Conservation (phyloP, 352 stramenopile species). For the Stephanocyclus meneghinianus region DNA sequence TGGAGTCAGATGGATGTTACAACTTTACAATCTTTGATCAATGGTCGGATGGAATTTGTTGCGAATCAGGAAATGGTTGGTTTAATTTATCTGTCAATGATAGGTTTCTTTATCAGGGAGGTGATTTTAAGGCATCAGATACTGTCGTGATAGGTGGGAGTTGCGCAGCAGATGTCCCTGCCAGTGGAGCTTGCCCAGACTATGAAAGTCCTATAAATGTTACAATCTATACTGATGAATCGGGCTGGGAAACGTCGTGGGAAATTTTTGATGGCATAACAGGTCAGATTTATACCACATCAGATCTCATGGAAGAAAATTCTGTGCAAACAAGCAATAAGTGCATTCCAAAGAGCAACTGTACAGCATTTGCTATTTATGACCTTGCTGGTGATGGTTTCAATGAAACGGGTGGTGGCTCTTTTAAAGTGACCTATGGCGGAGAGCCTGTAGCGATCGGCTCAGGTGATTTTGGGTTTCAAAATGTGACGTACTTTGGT, state of each 20-base stretch:
- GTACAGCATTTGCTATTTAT: slow-evolving; percentile 10
- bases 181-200: neutral
- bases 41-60: slow-evolving; percentile 22
- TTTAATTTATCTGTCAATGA: slow-evolving; percentile 11
- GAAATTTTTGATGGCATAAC: slow-evolving; percentile 7
- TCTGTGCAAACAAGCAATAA: neutral
- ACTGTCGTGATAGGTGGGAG: slow-evolving; percentile 5
- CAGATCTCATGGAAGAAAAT: slow-evolving; percentile 8
- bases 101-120: slow-evolving; percentile 8
- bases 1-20: slow-evolving; percentile 5
- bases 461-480: neutral
- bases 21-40: slow-evolving; percentile 11
- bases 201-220: neutral
- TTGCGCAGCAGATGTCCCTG: neutral
- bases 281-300: slow-evolving; percentile 1
- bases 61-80: slow-evolving; percentile 5
- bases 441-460: neutral
- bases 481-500: slow-evolving; percentile 10
- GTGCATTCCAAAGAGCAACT: slow-evolving; percentile 3
- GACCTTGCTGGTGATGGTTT: slow-evolving; percentile 1
- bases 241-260: slow-evolving; percentile 7
- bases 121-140: slow-evolving; percentile 5
- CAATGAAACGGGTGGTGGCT: slow-evolving; percentile 3
- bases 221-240: neutral
- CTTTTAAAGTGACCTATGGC: neutral